Evolutionary conservation across 148 eudicot species (phyloP), one percentile per base, ranked within the genome.

Genomic region (Simmondsia chinensis): DNA sequence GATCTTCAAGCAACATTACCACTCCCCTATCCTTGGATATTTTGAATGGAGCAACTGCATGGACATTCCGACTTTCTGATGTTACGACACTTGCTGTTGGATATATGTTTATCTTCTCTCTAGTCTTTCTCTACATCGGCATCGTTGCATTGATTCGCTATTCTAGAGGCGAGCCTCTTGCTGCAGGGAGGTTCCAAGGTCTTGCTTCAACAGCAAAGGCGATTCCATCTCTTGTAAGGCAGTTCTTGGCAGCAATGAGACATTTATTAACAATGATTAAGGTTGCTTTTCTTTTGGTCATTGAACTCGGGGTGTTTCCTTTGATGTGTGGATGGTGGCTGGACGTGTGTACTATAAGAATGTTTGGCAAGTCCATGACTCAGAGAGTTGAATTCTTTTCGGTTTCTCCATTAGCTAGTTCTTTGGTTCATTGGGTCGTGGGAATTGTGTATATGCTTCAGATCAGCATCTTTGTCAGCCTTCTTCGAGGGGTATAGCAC

Each of bases 321-420:
- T 49, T 89, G 65, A 81, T 89, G 97, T 84, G 95, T 41, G 97
- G 97, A 32, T 89, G 97, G 97, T 89, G 97, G 97, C 65, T 89
- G 46, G 97, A 89, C 72, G 66, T 89, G 44, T 89, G 97, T 69
- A 89, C 97, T 9, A 66, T 89, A 45, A 71, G 75, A 54, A 84
- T 89, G 95, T 89, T 89, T 70, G 97, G 87, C 43, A 89, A 76
- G 69, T 66, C 95, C 7, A 81, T 89, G 62, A 48, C 78, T 33
- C 79, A 84, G 42, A 81, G 97, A 65, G 82, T 78, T 32, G 95
- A 89, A 32, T 89, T 89, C 65, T 81, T 84, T 57, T 64, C 95
- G 10, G 73, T 70, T 26, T 78, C 97, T 40, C 97, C 97, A 22
- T 62, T 89, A 25, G 93, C 87, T 32, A 81, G 95, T 66, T 84